These are phyloP conservation scores for Eucalyptus shirleyi DNA, from an alignment of 345 rosid genomes.

Conservation along the genomic window DNA sequence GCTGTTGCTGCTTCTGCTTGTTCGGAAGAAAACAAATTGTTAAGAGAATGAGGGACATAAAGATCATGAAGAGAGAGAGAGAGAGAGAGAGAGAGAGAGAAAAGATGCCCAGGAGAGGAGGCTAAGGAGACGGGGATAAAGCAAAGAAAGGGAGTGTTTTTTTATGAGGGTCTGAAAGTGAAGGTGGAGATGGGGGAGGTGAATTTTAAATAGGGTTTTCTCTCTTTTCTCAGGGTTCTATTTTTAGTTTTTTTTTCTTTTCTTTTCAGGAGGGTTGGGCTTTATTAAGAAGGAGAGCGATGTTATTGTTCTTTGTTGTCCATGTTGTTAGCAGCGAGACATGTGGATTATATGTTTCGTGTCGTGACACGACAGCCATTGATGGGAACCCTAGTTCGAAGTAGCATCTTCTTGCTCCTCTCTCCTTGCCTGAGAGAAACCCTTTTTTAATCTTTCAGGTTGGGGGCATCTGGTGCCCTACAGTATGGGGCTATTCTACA, in stretches of 20 bases:
- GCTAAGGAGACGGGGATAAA: constrained; percentile 7
- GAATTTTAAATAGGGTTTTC: neutral
- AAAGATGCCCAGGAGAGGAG: neutral
- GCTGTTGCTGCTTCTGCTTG: neutral
- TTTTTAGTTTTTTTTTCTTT: neutral
- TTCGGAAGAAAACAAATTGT: neutral
- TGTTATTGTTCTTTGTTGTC: neutral
- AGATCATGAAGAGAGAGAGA: neutral
- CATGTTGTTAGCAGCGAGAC: neutral
- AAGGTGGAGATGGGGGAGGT: neutral
- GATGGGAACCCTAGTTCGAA: neutral
- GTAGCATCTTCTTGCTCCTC: neutral
- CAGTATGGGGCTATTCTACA: neutral
- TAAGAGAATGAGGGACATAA: neutral
- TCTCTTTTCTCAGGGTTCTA: neutral
- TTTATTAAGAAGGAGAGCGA: neutral
- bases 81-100: neutral
- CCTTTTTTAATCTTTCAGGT: neutral
- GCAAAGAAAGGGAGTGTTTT: neutral
- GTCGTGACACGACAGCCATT: neutral
- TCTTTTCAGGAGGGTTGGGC: neutral
- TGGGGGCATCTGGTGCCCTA: neutral
- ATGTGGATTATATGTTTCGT: neutral
- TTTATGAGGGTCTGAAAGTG: neutral
- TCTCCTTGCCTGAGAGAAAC: neutral